Evolutionary conservation across 768 basidiomycete species (phyloP), one percentile per base, ranked within the genome.

Genomic region (Melanogaster broomeanus): DNA sequence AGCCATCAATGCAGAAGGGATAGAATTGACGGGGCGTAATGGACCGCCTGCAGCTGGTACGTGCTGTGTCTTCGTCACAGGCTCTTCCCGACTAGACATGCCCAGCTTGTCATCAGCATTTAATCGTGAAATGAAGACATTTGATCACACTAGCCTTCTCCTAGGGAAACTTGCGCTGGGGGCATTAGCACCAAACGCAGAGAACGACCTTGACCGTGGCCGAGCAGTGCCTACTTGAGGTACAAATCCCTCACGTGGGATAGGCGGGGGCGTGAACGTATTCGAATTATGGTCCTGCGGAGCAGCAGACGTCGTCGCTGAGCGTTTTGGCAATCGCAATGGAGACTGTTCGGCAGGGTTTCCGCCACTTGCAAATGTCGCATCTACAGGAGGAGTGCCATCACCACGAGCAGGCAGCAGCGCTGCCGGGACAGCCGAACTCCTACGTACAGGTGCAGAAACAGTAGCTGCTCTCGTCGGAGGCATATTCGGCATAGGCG

Each of bases 191-290:
- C 82, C 79, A 66, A 90, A 85, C 3, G 81, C 85, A 9, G 88
- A 90, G 62, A 92, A 92, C 19, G 87, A 90, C 44, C 88, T 67
- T 5, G 90, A 90, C 6, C 80, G 69, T 13, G 78, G 80, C 6
- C 90, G 71, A 9, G 72, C 59, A 3, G 74, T 74, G 7, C 75
- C 73, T 9, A 72, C 73, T 49, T 77, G 77, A 0, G 89, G 87
- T 50, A 81, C 75, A 60, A 90, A 89, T 42, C 86, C 84, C 0
- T 85, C 74, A 13, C 86, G 67, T 0, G 80, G 84, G 24, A 87
- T 61, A 18, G 68, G 67, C 28, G 49, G 15, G 52, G 31, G 48
- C 40, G 43, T 30, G 13, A 38, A 39, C 13, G 53, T 41, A 15
- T 33, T 28, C 38, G 18, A 37, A 35, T 40, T 43, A 2, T 19